Evolutionary conservation across 2,329 filamentous ascomycete species (phyloP).

Genomic region (Aspergillus intermedius): DNA sequence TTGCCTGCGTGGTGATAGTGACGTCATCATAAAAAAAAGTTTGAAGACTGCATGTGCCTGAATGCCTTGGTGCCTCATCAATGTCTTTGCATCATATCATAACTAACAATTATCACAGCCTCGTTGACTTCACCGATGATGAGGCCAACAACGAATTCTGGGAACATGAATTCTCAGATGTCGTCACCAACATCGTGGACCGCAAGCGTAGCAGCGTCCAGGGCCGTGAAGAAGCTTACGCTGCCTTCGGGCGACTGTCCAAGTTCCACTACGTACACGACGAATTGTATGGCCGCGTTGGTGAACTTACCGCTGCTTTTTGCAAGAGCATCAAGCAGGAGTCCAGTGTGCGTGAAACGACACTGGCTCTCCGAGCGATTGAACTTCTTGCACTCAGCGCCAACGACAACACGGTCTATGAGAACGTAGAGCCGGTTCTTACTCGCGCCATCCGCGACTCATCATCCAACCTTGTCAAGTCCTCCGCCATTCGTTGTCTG

Average conservation of each 20-base stretch:
- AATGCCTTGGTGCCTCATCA: too few species aligned
- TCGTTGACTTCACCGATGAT: slow-evolving; percentile 58
- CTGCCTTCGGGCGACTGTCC: slow-evolving; percentile 57
- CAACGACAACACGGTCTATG: slow-evolving; percentile 60
- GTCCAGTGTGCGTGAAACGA: slow-evolving; percentile 60
- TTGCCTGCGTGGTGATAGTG: slow-evolving; percentile 9
- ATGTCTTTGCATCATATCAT: neutral
- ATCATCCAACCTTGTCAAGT: slow-evolving; percentile 58
- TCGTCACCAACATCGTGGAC: slow-evolving; percentile 65
- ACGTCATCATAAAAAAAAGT: slow-evolving; percentile 22
- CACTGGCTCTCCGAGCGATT: slow-evolving; percentile 65
- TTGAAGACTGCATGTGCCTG: too few species aligned
- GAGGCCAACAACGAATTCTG: slow-evolving; percentile 54
- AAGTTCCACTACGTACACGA: slow-evolving; percentile 62
- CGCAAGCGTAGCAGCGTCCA: slow-evolving; percentile 72
- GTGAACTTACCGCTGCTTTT: slow-evolving; percentile 60
- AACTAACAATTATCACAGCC: slow-evolving; percentile 43
- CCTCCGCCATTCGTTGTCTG: slow-evolving; percentile 66
- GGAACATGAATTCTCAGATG: slow-evolving; percentile 56
- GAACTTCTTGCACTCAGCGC: slow-evolving; percentile 63
- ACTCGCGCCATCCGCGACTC: slow-evolving; percentile 62
- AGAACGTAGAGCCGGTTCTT: slow-evolving; percentile 52
- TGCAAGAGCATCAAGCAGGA: slow-evolving; percentile 65
- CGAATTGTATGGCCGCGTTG: slow-evolving; percentile 53
- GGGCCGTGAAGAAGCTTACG: slow-evolving; percentile 60